phyloP scores from a whole-genome alignment of 2,329 filamentous ascomycete species.

The Penicillium rolfsii region DNA sequence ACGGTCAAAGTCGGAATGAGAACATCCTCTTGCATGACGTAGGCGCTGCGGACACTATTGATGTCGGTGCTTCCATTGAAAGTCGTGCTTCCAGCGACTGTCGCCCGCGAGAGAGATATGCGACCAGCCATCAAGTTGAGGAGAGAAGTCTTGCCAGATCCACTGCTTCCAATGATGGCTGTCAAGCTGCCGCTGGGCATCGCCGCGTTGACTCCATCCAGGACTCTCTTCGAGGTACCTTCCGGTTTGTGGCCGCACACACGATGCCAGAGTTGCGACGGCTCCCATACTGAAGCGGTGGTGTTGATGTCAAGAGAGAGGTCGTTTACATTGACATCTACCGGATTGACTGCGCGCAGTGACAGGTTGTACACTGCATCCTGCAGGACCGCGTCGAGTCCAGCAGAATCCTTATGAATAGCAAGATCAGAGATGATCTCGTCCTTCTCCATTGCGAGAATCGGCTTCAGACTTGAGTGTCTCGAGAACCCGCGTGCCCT shows the following conservation, averaged over 20 bases:
- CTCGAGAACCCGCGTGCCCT: background rate
- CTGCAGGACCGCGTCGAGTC: slow-evolving; percentile 13
- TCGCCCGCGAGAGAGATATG: slow-evolving; percentile 60
- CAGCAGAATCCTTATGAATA: slow-evolving; percentile 10
- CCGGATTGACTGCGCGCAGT: slow-evolving; percentile 45
- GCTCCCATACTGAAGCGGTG: slow-evolving; percentile 39
- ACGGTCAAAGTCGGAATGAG: slow-evolving; percentile 74
- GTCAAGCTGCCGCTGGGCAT: slow-evolving; percentile 69
- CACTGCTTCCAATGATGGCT: slow-evolving; percentile 74
- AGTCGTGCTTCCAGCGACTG: slow-evolving; percentile 56
- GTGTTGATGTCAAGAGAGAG: slow-evolving; percentile 41
- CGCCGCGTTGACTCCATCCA: slow-evolving; percentile 66
- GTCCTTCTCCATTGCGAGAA: slow-evolving; percentile 22
- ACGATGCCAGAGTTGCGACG: slow-evolving; percentile 36
- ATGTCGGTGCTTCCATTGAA: slow-evolving; percentile 65
- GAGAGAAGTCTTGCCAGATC: slow-evolving; percentile 72
- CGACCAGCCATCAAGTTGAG: slow-evolving; percentile 73
- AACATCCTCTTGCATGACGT: slow-evolving; percentile 73
- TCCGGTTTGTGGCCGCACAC: slow-evolving; percentile 33
- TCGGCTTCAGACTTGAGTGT: background rate
- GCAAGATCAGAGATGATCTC: slow-evolving; percentile 20
- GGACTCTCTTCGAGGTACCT: slow-evolving; percentile 51
- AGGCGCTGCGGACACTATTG: slow-evolving; percentile 53
- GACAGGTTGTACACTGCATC: slow-evolving; percentile 37
- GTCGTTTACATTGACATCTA: slow-evolving; percentile 43